phyloP scores from a whole-genome alignment of 495 filamentous ascomycete genomes.

The Choiromyces venosus region DNA sequence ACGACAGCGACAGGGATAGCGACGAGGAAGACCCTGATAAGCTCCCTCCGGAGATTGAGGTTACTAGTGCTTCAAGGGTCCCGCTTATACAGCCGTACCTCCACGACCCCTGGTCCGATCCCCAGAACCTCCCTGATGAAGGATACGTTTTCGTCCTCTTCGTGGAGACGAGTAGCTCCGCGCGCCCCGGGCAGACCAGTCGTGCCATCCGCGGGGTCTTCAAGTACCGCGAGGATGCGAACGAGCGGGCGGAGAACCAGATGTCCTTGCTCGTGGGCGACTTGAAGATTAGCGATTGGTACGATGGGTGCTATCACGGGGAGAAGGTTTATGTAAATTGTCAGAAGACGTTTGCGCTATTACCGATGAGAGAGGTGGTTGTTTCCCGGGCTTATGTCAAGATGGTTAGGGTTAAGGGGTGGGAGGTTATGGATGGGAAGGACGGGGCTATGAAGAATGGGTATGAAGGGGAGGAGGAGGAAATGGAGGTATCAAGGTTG shows the following conservation, averaged over 20 bases:
- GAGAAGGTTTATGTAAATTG: not conserved
- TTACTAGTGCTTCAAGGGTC: not conserved
- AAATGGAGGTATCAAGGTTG: not conserved
- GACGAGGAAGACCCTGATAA: not conserved
- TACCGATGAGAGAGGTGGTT: not conserved
- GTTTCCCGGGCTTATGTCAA: not conserved
- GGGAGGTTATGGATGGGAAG: not conserved
- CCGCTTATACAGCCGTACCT: not conserved
- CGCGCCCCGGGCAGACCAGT: not conserved
- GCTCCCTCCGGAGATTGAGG: not conserved
- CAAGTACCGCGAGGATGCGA: slow-evolving; percentile 1
- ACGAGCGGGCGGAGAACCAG: not conserved
- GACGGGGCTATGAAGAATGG: not conserved
- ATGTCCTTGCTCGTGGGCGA: not conserved
- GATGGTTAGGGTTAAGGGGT: not conserved
- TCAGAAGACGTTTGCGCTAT: not conserved
- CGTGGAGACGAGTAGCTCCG: not conserved
- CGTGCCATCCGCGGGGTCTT: not conserved
- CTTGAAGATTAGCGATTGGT: not conserved
- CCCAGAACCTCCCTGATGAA: not conserved
- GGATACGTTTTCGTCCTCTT: not conserved
- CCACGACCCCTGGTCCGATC: not conserved
- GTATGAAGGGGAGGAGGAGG: not conserved
- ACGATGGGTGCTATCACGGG: not conserved
- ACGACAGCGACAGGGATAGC: not conserved